phyloP scores from a whole-genome alignment of 805 yeast genomes.

The Scheffersomyces amazonensis region DNA sequence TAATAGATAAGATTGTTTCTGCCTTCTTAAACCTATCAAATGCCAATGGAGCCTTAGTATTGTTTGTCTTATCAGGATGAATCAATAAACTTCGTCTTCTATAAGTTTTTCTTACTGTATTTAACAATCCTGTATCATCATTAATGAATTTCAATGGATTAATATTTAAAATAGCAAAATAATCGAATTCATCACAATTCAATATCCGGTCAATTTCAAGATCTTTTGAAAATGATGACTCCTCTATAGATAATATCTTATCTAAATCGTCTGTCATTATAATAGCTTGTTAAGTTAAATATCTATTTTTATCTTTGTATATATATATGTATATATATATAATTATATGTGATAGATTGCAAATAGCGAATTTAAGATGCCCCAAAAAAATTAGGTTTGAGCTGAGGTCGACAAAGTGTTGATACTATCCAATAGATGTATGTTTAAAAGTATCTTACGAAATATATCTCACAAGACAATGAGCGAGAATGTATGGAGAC shows the following conservation, averaged over 20 bases:
- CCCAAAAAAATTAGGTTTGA: too few species aligned
- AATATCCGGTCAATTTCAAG: conserved; percentile 57
- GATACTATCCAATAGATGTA: too few species aligned
- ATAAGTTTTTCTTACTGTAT: conserved; percentile 42
- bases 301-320: too few species aligned
- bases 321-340: too few species aligned
- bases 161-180: conserved; percentile 51
- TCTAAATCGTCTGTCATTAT: conserved; percentile 15
- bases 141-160: conserved; percentile 18
- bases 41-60: conserved; percentile 60
- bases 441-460: not conserved
- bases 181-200: conserved; percentile 45
- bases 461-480: not conserved
- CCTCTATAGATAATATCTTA: conserved; percentile 18
- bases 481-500: conserved; percentile 25
- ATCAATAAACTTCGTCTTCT: conserved; percentile 60
- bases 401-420: too few species aligned
- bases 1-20: conserved; percentile 28
- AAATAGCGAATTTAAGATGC: too few species aligned
- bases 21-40: conserved; percentile 61
- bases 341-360: too few species aligned
- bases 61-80: conserved; percentile 65
- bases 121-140: conserved; percentile 18
- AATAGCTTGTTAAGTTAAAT: too few species aligned
- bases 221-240: conserved; percentile 36